Percentiles rank a stretch among this genome's conserved stretches.
phyloP scores from a whole-genome alignment of 371 early-diverging fungal species.

The Batrachochytrium dendrobatidis region DNA sequence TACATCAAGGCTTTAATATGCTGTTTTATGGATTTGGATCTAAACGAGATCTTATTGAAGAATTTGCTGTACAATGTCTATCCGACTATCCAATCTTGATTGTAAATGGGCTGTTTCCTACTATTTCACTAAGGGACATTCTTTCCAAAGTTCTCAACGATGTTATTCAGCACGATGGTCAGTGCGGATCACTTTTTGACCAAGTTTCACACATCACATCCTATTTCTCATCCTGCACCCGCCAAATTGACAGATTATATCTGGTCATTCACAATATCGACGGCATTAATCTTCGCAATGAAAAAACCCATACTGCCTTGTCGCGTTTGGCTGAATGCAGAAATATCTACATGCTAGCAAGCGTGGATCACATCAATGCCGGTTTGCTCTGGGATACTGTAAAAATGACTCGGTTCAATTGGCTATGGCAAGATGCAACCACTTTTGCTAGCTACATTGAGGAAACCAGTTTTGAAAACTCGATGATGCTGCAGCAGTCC shows the following conservation, averaged over 20 bases:
- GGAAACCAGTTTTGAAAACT: constrained; percentile 79
- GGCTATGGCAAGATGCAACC: constrained; percentile 85
- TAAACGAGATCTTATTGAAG: constrained; percentile 64
- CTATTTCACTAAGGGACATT: constrained; percentile 64
- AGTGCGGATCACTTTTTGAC: constrained; percentile 41
- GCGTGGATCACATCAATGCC: constrained; percentile 85
- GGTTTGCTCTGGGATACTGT: constrained; percentile 80
- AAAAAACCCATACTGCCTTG: constrained; percentile 57
- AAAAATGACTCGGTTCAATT: constrained; percentile 59
- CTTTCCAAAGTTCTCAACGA: constrained; percentile 51
- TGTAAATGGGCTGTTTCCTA: constrained; percentile 79
- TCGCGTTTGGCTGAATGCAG: constrained; percentile 56
- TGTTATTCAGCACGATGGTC: constrained; percentile 24
- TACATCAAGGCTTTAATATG: constrained; percentile 71
- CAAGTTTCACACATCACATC: constrained; percentile 54
- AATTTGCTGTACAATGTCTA: constrained; percentile 55
- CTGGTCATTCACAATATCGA: constrained; percentile 88
- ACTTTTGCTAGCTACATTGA: constrained; percentile 71
- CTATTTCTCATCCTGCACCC: constrained; percentile 49
- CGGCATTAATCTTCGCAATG: constrained; percentile 69
- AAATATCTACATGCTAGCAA: constrained; percentile 70
- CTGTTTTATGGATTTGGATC: constrained; percentile 87
- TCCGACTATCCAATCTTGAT: constrained; percentile 58
- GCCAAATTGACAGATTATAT: constrained; percentile 50
- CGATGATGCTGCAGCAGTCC: constrained; percentile 52